Evolutionary conservation across 768 basidiomycete species (phyloP), one percentile per base, ranked within the genome.

Genomic region (Tremella fuciformis): DNA sequence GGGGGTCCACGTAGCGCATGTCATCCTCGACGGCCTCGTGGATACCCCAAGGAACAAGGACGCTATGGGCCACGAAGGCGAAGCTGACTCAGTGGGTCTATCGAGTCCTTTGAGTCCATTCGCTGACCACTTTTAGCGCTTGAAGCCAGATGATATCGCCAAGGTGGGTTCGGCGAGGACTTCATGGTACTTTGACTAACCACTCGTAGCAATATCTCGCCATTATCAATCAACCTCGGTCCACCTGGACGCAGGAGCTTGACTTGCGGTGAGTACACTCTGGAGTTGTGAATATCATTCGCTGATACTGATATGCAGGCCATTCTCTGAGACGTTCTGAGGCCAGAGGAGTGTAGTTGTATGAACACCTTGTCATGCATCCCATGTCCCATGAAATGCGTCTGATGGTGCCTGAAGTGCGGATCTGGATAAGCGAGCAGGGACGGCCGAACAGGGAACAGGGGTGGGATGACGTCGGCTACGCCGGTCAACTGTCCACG

Each of bases 1-100:
- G 46, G 74, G 71, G 13, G 66, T 78, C 2, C 77, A 78, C 50
- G 75, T 77, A 18, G 68, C 69, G 0, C 73, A 76, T 64, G 63
- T 74, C 42, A 70, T 69, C 26, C 49, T 69, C 13, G 74, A 75
- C 57, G 74, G 74, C 4, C 25, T 60, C 19, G 66, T 66, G 48
- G 64, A 70, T 47, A 74, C 67, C 15, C 53, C 62, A 16, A 50
- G 63, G 8, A 53, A 62, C 25, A 61, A 60, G n/a, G 58, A 56
- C 8, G 62, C 37, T 21, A 63, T 66, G 52, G 47, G 63, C 49
- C n/a, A 50, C 26, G 24, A 39, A 13, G 55, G 4, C 22, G 53
- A 21, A 1, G 51, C 18, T 37, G 42, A 46, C 21, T 26, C 22
- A 15, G 22, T 11, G 25, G 21, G 40, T 19, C 24, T 22, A 61